phyloP scores from a whole-genome alignment of 495 filamentous ascomycete species.

The Aspergillus homomorphus region DNA sequence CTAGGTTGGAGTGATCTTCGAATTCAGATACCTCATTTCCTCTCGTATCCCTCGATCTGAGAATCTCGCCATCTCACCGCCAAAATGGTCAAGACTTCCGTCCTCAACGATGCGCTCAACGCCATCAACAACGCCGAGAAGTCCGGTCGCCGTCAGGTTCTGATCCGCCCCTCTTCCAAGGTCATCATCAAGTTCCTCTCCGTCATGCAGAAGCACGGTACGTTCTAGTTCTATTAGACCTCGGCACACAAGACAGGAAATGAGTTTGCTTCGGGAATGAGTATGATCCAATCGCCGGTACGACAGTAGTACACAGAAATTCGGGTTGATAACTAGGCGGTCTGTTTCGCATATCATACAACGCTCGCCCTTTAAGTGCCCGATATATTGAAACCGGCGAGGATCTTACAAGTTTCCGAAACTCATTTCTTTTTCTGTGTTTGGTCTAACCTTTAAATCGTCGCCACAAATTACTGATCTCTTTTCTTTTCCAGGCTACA shows the following conservation, averaged over 20 bases:
- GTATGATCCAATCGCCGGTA: neutral
- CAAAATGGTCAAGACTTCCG: conserved; percentile 98
- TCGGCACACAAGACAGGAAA: neutral
- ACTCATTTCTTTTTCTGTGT: conserved; percentile 42
- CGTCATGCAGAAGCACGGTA: conserved; percentile 99
- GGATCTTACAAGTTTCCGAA: conserved; percentile 91
- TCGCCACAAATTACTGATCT: conserved; percentile 35
- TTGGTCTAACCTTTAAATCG: conserved; percentile 24
- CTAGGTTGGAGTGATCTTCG: conserved; percentile 2
- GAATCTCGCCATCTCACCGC: conserved; percentile 66
- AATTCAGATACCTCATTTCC: conserved; percentile 76
- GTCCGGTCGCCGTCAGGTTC: conserved; percentile 94
- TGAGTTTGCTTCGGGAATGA: conserved; percentile 4
- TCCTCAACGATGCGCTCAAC: conserved; percentile 98
- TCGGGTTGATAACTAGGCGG: conserved; percentile 99
- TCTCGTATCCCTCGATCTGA: conserved; percentile 62
- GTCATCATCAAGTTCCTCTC: conserved; percentile 98
- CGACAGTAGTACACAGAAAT: conserved; percentile 15
- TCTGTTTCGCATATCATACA: conserved; percentile 75
- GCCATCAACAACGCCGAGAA: conserved; percentile 99
- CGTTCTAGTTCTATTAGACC: conserved; percentile 36
- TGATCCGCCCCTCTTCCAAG: conserved; percentile 95
- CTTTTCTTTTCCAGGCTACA: conserved; percentile 78
- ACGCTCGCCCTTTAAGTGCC: conserved; percentile 98
- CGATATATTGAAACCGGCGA: conserved; percentile 79